phyloP scores from a whole-genome alignment of 169 alveolate species.

The Cyclospora cayetanensis region DNA sequence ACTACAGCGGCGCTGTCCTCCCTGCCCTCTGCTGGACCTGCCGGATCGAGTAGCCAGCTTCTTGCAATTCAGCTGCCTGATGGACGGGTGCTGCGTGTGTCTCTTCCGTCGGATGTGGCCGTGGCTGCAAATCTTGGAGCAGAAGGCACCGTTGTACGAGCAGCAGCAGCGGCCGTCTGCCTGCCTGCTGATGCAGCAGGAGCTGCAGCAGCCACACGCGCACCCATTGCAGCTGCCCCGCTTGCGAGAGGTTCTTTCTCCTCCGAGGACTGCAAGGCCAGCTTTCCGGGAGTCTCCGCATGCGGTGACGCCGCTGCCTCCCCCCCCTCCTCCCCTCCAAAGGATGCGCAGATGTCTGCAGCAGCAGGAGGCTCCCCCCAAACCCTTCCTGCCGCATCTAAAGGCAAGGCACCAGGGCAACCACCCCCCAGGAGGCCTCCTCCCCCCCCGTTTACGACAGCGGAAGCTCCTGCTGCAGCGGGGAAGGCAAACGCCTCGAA shows the following conservation, averaged over 20 bases:
- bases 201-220: background rate
- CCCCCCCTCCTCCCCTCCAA: background rate
- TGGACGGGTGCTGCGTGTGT: constrained; percentile 28
- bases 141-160: background rate
- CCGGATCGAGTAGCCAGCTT: background rate
- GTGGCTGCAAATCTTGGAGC: background rate
- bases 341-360: background rate
- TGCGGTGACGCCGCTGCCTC: too few species aligned
- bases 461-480: background rate
- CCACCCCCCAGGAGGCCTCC: background rate
- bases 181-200: background rate
- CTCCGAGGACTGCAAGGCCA: too few species aligned
- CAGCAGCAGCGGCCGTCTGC: background rate
- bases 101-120: constrained; percentile 13
- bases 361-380: background rate
- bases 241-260: background rate
- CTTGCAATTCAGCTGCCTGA: constrained; percentile 35
- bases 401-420: constrained; percentile 38
- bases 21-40: background rate
- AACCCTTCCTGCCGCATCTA: background rate
- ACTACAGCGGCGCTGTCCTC: background rate
- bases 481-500: constrained; percentile 18
- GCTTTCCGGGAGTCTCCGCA: too few species aligned
- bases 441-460: background rate
- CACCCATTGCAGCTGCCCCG: background rate